Conservation (phyloP, 345 rosid genomes). For the Citrus glauca region DNA sequence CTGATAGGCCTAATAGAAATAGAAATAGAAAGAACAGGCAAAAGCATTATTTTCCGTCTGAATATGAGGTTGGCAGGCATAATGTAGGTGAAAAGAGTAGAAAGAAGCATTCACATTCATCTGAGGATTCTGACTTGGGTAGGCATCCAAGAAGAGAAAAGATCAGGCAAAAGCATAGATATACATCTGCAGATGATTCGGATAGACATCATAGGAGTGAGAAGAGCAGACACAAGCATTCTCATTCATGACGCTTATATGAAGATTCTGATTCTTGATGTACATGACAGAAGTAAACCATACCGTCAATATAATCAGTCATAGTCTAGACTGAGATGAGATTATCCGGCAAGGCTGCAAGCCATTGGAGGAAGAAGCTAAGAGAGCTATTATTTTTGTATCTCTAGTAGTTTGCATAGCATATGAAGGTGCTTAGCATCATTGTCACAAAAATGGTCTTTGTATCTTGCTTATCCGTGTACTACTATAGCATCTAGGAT, state of each 20-base stretch:
- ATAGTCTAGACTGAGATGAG: neutral
- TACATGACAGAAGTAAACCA: slow-evolving; percentile 14
- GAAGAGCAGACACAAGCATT: slow-evolving; percentile 15
- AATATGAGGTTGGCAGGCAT: slow-evolving; percentile 16
- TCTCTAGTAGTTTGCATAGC: neutral
- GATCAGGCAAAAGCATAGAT: slow-evolving; percentile 14
- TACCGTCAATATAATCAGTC: neutral
- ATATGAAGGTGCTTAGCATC: neutral
- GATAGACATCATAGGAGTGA: slow-evolving; percentile 14
- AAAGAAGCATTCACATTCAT: slow-evolving; percentile 13
- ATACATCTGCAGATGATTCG: slow-evolving; percentile 13
- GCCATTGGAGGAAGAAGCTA: neutral
- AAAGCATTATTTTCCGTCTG: slow-evolving; percentile 16
- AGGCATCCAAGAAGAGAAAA: slow-evolving; percentile 14
- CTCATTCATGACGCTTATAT: neutral
- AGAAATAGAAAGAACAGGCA: neutral
- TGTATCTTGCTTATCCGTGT: neutral
- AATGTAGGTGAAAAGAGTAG: slow-evolving; percentile 13
- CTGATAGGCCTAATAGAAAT: slow-evolving; percentile 16
- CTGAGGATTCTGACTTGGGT: slow-evolving; percentile 17
- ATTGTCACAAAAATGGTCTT: neutral
- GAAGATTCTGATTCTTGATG: slow-evolving; percentile 12
- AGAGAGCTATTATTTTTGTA: neutral
- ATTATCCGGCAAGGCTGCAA: neutral
- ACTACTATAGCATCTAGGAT: too few relatives aligned